Conservation (phyloP, 306 rosid species). For the Benincasa hispida region DNA sequence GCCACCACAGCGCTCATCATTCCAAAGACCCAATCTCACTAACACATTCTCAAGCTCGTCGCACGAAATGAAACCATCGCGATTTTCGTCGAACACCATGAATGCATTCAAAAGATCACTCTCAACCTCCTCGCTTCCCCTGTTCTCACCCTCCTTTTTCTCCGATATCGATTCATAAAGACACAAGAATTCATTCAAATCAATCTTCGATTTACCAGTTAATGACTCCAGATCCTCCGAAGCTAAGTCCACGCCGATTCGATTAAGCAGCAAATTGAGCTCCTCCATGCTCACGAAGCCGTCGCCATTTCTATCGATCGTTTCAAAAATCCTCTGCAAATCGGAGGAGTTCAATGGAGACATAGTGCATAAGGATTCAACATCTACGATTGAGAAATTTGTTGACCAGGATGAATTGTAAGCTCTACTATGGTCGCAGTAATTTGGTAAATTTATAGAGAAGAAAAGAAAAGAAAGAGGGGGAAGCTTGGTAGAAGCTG, state of each 20-base stretch:
- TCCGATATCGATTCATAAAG: slow-evolving; percentile 42
- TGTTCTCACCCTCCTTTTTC: slow-evolving; percentile 9
- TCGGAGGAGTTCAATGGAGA: slow-evolving; percentile 29
- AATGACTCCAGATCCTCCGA: slow-evolving; percentile 37
- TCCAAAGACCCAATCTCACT: slow-evolving; percentile 49
- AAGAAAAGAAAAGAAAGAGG: background rate
- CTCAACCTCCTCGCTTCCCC: slow-evolving; percentile 2
- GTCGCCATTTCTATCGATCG: slow-evolving; percentile 51
- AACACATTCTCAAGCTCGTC: slow-evolving; percentile 50
- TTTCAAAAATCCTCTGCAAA: slow-evolving; percentile 53
- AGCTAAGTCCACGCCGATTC: slow-evolving; percentile 16
- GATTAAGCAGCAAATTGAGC: slow-evolving; percentile 36
- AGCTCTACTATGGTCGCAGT: background rate
- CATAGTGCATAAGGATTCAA: slow-evolving; percentile 13
- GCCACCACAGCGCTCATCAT: slow-evolving; percentile 13
- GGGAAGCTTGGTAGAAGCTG: background rate
- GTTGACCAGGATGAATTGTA: background rate
- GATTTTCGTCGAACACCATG: slow-evolving; percentile 60
- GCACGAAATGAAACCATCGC: slow-evolving; percentile 67
- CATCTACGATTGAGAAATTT: background rate
- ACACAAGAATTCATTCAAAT: slow-evolving; percentile 44
- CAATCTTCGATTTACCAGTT: slow-evolving; percentile 32
- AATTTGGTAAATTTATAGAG: background rate
- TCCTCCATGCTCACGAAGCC: slow-evolving; percentile 52
- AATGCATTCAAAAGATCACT: slow-evolving; percentile 55